These are phyloP conservation scores for Cyberlindnera euphorbiae DNA, from an alignment of 805 yeast species.

Conservation along the genomic window DNA sequence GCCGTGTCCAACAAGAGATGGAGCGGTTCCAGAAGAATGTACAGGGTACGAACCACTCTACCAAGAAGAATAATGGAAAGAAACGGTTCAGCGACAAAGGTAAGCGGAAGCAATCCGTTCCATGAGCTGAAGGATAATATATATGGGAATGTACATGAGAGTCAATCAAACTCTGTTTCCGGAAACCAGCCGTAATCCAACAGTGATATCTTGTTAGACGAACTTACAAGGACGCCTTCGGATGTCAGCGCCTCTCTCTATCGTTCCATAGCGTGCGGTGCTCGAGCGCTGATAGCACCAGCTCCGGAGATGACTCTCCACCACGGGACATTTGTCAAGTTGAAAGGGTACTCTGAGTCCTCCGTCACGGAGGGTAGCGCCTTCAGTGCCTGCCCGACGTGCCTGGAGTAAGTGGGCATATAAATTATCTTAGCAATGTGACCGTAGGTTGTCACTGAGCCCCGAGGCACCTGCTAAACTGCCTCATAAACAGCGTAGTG, in stretches of 20 bases:
- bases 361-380: slow-evolving; percentile 30
- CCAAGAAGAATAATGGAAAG: slow-evolving; percentile 5
- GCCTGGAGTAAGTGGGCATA: slow-evolving; percentile 64
- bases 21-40: slow-evolving; percentile 1
- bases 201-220: slow-evolving; percentile 34
- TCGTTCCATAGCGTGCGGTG: slow-evolving; percentile 33
- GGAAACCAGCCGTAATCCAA: slow-evolving; percentile 69
- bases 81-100: slow-evolving; percentile 4
- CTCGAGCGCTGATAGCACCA: slow-evolving; percentile 57
- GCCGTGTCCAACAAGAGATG: slow-evolving; percentile 49
- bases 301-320: slow-evolving; percentile 70
- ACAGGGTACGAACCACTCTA: not conserved
- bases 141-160: too few species aligned
- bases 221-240: slow-evolving; percentile 44
- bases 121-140: slow-evolving; percentile 5
- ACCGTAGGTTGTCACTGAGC: slow-evolving; percentile 67
- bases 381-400: slow-evolving; percentile 70
- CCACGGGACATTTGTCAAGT: slow-evolving; percentile 38
- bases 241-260: slow-evolving; percentile 42
- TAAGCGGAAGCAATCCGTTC: slow-evolving; percentile 14
- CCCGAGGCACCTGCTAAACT: slow-evolving; percentile 52
- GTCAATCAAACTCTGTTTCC: slow-evolving; percentile 26
- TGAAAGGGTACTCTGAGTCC: slow-evolving; percentile 11
- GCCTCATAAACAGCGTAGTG: slow-evolving; percentile 55
- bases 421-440: slow-evolving; percentile 64